Base-by-base conservation (phyloP, 1,284 basidiomycete genomes). In the Lignosus rhinocerotis region DNA sequence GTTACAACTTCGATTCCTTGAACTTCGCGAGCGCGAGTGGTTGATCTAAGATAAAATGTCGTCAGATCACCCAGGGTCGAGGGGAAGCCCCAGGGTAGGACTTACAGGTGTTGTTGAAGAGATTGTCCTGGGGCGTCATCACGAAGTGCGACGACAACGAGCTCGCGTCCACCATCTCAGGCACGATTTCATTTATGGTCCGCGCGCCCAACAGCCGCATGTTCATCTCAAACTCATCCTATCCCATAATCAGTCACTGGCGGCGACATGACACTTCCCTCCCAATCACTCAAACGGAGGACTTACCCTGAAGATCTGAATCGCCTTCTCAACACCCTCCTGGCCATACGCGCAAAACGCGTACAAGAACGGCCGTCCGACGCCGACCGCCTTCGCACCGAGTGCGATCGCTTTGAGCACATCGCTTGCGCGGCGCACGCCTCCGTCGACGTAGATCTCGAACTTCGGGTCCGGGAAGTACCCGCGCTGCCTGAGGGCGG, bases 161-260 rank as follows among this genome's bases (percentile, higher is more conserved):
- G 8, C 84, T 82, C 9, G 87, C 85, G 67, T 96, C 93, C 17
- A 96, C 92, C 94, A 96, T 93, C 46, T 86, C 82, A 0, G 90
- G 90, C 1, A 85, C 84, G 55, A 96, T 77, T 57, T 96, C 91
- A 48, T 81, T 80, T 53, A 96, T 74, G 0, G 83, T 88, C 6
- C 82, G 85, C 0, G 93, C 93, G 4, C 94, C 94, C 21, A 96
- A 75, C 10, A 95, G 77, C 12, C 92, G 86, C 84, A 96, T 83
- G 74, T 92, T 93, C 89, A 94, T 96, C 76, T 93, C 91, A 67
- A 96, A 92, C 73, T 96, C 94, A 66, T 94, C 92, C 89, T 94
- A 57, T 25, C 41, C 60, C 61, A 25, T 63, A 54, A 12, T 14
- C 6, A 1, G 1, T 25, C 5, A 12, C n/a, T n/a, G n/a, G n/a